Evolutionary conservation across 345 rosid genomes (phyloP), one percentile per base, ranked within the genome.

Genomic region (Clarkia xantiana): DNA sequence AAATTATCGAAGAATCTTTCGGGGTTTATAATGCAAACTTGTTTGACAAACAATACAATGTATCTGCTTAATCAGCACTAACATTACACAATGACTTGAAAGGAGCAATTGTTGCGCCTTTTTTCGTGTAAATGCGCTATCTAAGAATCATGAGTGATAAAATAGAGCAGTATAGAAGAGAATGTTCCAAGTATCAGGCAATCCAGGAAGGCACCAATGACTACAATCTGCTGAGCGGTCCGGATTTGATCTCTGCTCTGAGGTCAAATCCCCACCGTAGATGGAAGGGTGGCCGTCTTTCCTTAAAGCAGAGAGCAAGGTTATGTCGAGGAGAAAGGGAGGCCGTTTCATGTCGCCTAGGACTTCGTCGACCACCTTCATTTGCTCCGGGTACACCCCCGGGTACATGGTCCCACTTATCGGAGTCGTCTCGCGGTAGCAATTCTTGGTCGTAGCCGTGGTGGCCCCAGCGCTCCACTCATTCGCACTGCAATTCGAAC

Each of bases 161-260:
- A 90, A 65, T 72, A 83, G 63, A 44, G 71, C 61, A 46, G 89
- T 68, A 42, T 78, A 84, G 47, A 91, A 67, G 19, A 91, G 60
- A 54, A 86, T 79, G 68, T 84, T 91, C 98, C 98, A 86, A 54
- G 94, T 78, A 62, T 91, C 98, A 49, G 94, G 96, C 42, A 91
- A 64, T 34, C 98, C 98, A 56, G 98, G 98, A 52, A 91, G 93
- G 76, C 98, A 91, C 98, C 98, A 91, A 59, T 91, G 98, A 76
- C 98, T 91, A 65, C 98, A 86, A 69, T 91, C 98, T 10, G 96
- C 91, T 19, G 84, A 81, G 19, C 70, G 71, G 4, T 42, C 68
- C 0, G 98, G 96, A 60, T 73, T 78, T 42, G 83, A 81, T 60
- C 74, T 75, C 49, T 83, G 76, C 4, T 52, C 59, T 0, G 83